phyloP scores from a whole-genome alignment of 805 yeast species.

The Starmerella lactis-condensi region DNA sequence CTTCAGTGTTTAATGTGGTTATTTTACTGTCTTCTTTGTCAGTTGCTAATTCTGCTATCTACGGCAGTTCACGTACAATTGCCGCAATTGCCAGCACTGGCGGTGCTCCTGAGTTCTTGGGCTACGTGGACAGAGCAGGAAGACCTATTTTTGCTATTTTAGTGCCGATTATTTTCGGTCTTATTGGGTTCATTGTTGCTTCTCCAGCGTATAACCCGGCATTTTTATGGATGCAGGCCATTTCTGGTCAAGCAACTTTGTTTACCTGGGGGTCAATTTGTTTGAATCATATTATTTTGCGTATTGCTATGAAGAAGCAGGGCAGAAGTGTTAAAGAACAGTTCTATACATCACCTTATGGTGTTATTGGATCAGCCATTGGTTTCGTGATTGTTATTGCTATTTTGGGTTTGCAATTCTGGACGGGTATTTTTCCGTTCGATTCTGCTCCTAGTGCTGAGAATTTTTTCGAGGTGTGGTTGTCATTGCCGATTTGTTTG shows the following conservation, averaged over 20 bases:
- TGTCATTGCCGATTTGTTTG: slow-evolving; percentile 29
- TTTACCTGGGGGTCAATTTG: slow-evolving; percentile 66
- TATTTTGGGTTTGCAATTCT: slow-evolving; percentile 57
- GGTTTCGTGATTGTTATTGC: slow-evolving; percentile 41
- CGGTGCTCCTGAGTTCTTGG: slow-evolving; percentile 36
- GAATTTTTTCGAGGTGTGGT: slow-evolving; percentile 35
- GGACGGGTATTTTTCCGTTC: slow-evolving; percentile 61
- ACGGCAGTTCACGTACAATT: slow-evolving; percentile 52
- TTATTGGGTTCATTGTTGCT: slow-evolving; percentile 37
- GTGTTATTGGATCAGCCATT: slow-evolving; percentile 46
- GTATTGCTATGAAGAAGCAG: slow-evolving; percentile 40
- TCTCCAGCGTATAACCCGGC: slow-evolving; percentile 33
- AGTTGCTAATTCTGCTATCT: slow-evolving; percentile 59
- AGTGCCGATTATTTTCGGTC: slow-evolving; percentile 29
- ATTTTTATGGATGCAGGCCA: slow-evolving; percentile 55
- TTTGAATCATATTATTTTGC: slow-evolving; percentile 33
- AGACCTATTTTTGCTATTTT: slow-evolving; percentile 49
- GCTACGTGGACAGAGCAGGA: slow-evolving; percentile 57
- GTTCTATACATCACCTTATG: slow-evolving; percentile 46
- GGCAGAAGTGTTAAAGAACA: slow-evolving; percentile 51
- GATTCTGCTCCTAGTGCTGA: slow-evolving; percentile 20
- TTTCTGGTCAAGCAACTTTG: slow-evolving; percentile 56
- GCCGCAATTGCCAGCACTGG: slow-evolving; percentile 49
- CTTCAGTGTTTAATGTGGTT: slow-evolving; percentile 52
- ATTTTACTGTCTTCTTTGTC: slow-evolving; percentile 50